phyloP scores from a whole-genome alignment of 345 rosid genomes.

The Gossypium mustelinum region DNA sequence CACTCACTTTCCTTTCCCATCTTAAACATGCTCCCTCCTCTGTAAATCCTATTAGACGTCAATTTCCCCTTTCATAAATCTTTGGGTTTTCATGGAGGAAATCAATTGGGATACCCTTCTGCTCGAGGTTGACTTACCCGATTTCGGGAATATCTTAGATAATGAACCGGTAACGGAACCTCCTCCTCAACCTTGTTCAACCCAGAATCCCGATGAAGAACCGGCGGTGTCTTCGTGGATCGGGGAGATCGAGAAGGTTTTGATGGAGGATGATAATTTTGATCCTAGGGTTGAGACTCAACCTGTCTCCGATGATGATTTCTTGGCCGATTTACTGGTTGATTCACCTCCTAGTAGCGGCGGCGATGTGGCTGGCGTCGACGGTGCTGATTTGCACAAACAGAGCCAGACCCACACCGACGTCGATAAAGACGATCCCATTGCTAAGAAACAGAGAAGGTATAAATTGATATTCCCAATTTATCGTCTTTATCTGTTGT shows the following conservation, averaged over 20 bases:
- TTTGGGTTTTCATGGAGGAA: background rate
- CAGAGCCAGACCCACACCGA: background rate
- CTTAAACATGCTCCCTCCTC: background rate
- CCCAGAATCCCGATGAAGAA: conserved; percentile 5
- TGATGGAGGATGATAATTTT: conserved; percentile 34
- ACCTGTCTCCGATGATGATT: conserved; percentile 21
- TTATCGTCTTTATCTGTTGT: background rate
- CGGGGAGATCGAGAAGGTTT: conserved; percentile 34
- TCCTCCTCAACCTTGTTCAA: background rate
- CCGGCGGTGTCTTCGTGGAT: conserved; percentile 33
- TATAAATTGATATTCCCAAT: conserved; percentile 7
- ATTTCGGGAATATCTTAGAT: background rate
- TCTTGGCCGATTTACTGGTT: conserved; percentile 34
- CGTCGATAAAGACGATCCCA: conserved; percentile 20
- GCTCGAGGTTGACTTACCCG: background rate
- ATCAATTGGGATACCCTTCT: background rate
- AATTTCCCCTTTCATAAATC: background rate
- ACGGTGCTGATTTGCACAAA: background rate
- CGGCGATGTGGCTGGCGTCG: conserved; percentile 13
- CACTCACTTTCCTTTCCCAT: background rate
- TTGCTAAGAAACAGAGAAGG: conserved; percentile 44
- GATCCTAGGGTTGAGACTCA: conserved; percentile 13
- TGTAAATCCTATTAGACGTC: background rate
- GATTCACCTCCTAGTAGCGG: conserved; percentile 26
- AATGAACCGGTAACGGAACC: background rate